These are phyloP conservation scores for Chlamydomonas incerta DNA, from an alignment of 139 green algal species.

Conservation along the genomic window DNA sequence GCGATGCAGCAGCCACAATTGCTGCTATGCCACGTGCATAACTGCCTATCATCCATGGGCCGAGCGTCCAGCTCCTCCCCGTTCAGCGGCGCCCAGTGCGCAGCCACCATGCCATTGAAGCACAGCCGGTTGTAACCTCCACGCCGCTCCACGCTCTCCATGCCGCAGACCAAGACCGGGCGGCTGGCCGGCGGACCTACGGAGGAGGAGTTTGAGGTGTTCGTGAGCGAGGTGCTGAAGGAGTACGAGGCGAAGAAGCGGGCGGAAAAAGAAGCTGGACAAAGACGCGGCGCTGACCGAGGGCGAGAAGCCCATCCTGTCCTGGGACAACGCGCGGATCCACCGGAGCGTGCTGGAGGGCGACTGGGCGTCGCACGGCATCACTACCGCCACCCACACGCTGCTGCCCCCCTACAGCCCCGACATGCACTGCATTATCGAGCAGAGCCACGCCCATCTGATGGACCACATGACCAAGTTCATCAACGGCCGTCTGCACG, in stretches of 20 bases:
- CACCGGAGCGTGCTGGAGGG: not conserved
- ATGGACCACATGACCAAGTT: too few species aligned
- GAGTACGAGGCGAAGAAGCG: not conserved
- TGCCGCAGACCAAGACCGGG: not conserved
- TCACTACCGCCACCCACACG: not conserved
- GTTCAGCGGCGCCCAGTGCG: too few species aligned
- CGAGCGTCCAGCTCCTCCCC: too few species aligned
- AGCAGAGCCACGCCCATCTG: not conserved
- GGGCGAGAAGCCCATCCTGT: not conserved
- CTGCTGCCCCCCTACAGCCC: not conserved
- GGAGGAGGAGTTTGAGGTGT: not conserved
- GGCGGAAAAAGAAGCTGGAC: too few species aligned
- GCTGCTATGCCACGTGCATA: too few species aligned
- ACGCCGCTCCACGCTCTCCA: too few species aligned
- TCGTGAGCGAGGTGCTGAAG: not conserved
- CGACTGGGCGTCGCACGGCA: not conserved
- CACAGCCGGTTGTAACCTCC: not conserved
- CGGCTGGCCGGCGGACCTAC: not conserved
- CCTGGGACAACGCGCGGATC: not conserved
- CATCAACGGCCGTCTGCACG: too few species aligned
- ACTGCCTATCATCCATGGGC: too few species aligned
- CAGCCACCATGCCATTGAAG: too few species aligned
- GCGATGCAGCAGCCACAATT: too few species aligned
- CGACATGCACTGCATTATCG: not conserved
- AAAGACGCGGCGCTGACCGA: too few species aligned